Percentiles rank a stretch among this genome's conserved stretches.
Evolutionary conservation across 2,329 filamentous ascomycete species (phyloP).

Genomic region (Diaporthe velutina): DNA sequence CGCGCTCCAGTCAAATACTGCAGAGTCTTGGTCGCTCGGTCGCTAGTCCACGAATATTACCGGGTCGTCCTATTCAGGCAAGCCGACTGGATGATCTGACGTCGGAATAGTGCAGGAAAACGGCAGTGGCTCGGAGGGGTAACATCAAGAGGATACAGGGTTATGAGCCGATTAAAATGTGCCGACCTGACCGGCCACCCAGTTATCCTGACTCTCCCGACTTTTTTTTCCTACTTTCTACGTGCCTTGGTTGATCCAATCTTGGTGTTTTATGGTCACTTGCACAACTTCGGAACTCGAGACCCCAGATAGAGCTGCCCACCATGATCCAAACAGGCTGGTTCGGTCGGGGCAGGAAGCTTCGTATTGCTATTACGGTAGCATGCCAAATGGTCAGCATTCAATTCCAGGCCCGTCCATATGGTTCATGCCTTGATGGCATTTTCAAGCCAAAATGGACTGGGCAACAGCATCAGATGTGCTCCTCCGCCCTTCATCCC

Average conservation of each 20-base stretch:
- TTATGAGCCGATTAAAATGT: background rate
- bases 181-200: background rate
- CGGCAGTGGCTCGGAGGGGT: background rate
- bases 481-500: background rate
- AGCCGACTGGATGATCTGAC: slow-evolving; percentile 28
- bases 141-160: background rate
- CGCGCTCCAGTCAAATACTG: slow-evolving; percentile 33
- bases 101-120: slow-evolving; percentile 1
- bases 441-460: background rate
- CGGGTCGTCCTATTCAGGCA: slow-evolving; percentile 31
- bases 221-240: background rate
- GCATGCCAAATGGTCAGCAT: slow-evolving; percentile 49
- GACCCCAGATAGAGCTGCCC: background rate
- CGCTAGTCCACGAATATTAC: background rate
- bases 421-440: background rate
- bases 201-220: background rate
- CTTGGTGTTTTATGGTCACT: background rate
- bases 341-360: slow-evolving; percentile 40
- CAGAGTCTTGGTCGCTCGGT: background rate
- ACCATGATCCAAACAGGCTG: slow-evolving; percentile 35
- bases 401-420: too few relatives aligned
- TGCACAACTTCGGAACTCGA: background rate
- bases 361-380: slow-evolving; percentile 41
- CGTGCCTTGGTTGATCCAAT: background rate
- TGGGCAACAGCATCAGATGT: background rate